Percentiles rank a stretch among this genome's conserved stretches.
Conservation (phyloP, 331 rosid genomes). For the Cydonia oblonga region DNA sequence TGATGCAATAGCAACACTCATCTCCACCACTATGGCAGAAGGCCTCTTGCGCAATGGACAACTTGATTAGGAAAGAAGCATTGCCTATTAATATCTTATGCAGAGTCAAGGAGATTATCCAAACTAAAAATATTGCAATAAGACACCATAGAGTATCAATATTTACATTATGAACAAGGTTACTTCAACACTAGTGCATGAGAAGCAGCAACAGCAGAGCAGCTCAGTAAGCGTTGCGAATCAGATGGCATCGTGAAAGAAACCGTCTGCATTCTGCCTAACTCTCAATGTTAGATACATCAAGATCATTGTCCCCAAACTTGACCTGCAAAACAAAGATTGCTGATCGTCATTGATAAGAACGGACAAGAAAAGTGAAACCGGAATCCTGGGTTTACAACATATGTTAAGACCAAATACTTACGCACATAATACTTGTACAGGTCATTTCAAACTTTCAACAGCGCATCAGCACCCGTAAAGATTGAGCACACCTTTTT, state of each 20-base stretch:
- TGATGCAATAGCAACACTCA: too few species aligned
- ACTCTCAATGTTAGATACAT: slow-evolving; percentile 77
- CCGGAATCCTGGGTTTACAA: not conserved
- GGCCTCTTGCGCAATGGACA: not conserved
- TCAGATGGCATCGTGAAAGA: slow-evolving; percentile 17
- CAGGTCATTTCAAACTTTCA: not conserved
- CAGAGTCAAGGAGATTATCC: not conserved
- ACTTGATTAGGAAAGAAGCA: not conserved
- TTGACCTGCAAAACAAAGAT: slow-evolving; percentile 47
- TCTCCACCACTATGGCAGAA: too few species aligned
- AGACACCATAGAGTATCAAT: not conserved
- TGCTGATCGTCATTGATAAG: not conserved
- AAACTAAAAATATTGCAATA: not conserved
- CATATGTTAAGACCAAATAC: not conserved
- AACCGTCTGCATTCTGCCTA: slow-evolving; percentile 48
- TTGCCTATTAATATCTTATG: not conserved
- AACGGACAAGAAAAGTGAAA: not conserved
- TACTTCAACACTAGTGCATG: not conserved
- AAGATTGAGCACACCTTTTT: not conserved
- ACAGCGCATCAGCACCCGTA: not conserved
- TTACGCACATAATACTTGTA: not conserved
- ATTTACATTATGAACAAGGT: slow-evolving; percentile 2
- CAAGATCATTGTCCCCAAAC: slow-evolving; percentile 78
- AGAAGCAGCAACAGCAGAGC: not conserved
- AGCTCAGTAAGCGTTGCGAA: not conserved